Evolutionary conservation across 306 rosid genomes (phyloP), one percentile per base, ranked within the genome.

Genomic region (Trifolium repens): DNA sequence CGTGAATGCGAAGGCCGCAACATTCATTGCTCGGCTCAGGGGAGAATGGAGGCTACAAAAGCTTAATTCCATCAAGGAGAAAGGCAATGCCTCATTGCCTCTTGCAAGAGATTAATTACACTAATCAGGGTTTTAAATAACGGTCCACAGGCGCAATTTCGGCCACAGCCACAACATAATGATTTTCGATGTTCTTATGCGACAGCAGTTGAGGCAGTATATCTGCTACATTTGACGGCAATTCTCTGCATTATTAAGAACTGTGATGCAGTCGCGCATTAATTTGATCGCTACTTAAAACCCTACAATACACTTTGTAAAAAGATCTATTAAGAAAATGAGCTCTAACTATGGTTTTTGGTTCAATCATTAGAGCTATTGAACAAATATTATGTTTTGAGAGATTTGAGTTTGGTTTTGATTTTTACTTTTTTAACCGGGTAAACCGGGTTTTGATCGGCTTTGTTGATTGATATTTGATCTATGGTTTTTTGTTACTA

Each of bases 1-100:
- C 34, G 97, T 92, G 24, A 88, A 94, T 42, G 35, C 77, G 8
- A 91, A 82, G 5, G 88, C 88, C 3, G 35, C 85, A 10, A 78
- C 79, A 2, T 85, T 85, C 80, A 85, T 85, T 16, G 88, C 88
- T 24, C 57, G 79, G 1, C 81, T 79, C 0, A 72, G 82, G 27
- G 82, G 79, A n/a, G 83, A 85, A 57, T 85, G 88, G 88, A 85
- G 64, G 54, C 72, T 85, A 0, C 86, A 85, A 49, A 85, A 85
- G 54, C 71, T 81, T 7, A 85, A 85, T 55, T 85, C 88, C 1
- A 42, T 85, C 71, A 85, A 67, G 73, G 85, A 81, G 72, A 85
- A 85, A 74, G 60, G 76, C 76, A 75, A 70, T 35, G 81, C 8
- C 68, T 63, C 76, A 43, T 37, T 79, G 72, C 81, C 42, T 27